Base-by-base conservation (phyloP, 352 stramenopile genomes). In the Globisporangium nagaii region DNA sequence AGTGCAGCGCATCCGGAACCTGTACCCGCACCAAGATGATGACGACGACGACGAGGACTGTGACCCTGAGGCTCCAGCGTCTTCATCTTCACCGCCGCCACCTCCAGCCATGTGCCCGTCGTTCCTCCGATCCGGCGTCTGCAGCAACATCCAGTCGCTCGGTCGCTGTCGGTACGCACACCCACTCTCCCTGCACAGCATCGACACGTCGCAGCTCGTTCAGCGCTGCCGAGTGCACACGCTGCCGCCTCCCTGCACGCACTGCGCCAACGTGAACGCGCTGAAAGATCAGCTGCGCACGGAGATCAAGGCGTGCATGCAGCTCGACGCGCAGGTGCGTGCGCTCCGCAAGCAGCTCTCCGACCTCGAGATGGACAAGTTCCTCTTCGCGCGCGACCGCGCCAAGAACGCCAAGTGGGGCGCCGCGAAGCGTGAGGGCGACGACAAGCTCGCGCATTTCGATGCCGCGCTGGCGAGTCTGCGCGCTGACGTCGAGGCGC, bases 151-250 rank as follows among this genome's bases (percentile, higher is more conserved):
- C 28, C 73, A 86, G 44, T 63, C 75, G 8, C 69, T 88, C 24
- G 76, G 78, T 1, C 73, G 79, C 0, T 92, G 81, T 48, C 60
- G 71, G 9, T 92, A 79, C 54, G 69, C 66, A 9, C 81, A 92
- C 42, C 79, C 77, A 17, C 43, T 68, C 3, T 42, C 68, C 6
- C 27, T 86, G 1, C 81, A 88, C 47, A 60, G 25, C 4, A 83
- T 92, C 36, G 75, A 92, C 48, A 86, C 56, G 15, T 58, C 46
- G n/a, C 58, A 28, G 12, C 36, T 88, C 36, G 54, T 66, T 10
- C 55, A 65, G 20, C 72, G 79, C 27, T 92, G 56, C 24, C 24
- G 41, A 12, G 32, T 49, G 22, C 48, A 62, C 37, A 60, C 53
- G 5, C 20, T 91, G 4, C 71, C 77, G 0, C 15, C 85, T 4